phyloP scores from a whole-genome alignment of 495 filamentous ascomycete species.

The Annulohypoxylon moriforme region DNA sequence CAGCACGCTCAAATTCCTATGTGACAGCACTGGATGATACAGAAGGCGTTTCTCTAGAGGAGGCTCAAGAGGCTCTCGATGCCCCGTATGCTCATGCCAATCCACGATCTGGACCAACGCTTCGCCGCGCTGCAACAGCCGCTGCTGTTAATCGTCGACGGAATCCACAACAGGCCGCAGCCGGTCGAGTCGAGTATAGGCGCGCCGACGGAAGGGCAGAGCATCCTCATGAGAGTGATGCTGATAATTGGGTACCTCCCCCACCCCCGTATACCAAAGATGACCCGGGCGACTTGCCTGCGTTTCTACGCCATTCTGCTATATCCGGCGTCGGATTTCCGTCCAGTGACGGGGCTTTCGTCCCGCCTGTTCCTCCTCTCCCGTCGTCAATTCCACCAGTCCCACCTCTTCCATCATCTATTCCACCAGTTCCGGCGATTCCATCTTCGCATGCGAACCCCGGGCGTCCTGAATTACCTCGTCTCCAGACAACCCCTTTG shows the following conservation, averaged over 20 bases:
- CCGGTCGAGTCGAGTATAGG: constrained; percentile 59
- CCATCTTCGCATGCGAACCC: constrained; percentile 3
- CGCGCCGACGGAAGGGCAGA: constrained; percentile 73
- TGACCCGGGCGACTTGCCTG: constrained; percentile 66
- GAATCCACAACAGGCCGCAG: constrained; percentile 59
- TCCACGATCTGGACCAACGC: constrained; percentile 78
- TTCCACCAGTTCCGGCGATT: neutral
- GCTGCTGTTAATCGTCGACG: constrained; percentile 75
- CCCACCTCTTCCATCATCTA: constrained; percentile 35
- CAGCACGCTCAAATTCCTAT: constrained; percentile 33
- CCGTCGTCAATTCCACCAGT: constrained; percentile 47
- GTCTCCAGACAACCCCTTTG: constrained; percentile 39
- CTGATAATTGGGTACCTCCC: constrained; percentile 92
- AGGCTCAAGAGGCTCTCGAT: constrained; percentile 70
- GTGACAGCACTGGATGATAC: constrained; percentile 19
- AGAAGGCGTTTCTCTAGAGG: constrained; percentile 52
- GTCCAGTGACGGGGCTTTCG: constrained; percentile 15
- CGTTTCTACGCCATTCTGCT: constrained; percentile 56
- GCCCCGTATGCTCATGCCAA: constrained; percentile 81
- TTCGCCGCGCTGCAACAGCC: constrained; percentile 82
- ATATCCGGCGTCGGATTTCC: constrained; percentile 32
- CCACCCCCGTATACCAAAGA: constrained; percentile 87
- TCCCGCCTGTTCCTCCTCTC: constrained; percentile 50
- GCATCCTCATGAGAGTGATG: constrained; percentile 87
- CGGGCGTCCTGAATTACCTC: constrained; percentile 45